Evolutionary conservation across 805 yeast genomes (phyloP), one percentile per base, ranked within the genome.

Genomic region (Yarrowia sp.): DNA sequence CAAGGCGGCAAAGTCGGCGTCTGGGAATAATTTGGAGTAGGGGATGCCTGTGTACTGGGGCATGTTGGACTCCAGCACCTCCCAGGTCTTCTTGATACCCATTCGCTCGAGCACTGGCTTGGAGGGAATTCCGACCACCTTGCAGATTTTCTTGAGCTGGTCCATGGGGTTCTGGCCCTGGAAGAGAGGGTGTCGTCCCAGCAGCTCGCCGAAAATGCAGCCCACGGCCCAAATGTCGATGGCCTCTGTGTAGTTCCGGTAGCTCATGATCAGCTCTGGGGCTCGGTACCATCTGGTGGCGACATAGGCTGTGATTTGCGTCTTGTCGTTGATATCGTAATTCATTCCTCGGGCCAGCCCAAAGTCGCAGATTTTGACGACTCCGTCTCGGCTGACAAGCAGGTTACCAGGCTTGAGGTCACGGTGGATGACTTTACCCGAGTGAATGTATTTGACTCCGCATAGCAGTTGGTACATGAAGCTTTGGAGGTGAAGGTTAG

Each of bases 261-360:
- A 80, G 10, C 89, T 81, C 38, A 92, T 75, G 48, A 92, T 83
- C 55, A 92, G 79, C 71, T 92, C 98, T 0, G 98, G 98, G 0
- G 98, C 97, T 50, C 98, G 80, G 72, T 92, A 92, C 97, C 97
- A 92, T 66, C 98, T 78, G 0, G 98, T 92, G 0, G 97, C 97
- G 28, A 92, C 97, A 72, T 92, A 92, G 69, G 67, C 66, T 6
- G 78, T 76, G 64, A 74, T 73, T 33, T 66, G 55, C n/a, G 38
- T 17, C 33, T 74, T 42, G 35, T 42, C 32, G 33, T 39, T 31
- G 22, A 31, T 11, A 35, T 32, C 39, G 18, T 67, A 66, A 15
- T 71, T 50, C 11, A 90, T 79, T 1, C 96, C 96, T 72, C 98
- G 79, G 1, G 98, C 96, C 39, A 92, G 78, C 0, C 98, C 98